Percentiles rank a stretch among this genome's conserved stretches.
Conservation (phyloP, 164 flowering plant genomes). For the Houttuynia cordata region DNA sequence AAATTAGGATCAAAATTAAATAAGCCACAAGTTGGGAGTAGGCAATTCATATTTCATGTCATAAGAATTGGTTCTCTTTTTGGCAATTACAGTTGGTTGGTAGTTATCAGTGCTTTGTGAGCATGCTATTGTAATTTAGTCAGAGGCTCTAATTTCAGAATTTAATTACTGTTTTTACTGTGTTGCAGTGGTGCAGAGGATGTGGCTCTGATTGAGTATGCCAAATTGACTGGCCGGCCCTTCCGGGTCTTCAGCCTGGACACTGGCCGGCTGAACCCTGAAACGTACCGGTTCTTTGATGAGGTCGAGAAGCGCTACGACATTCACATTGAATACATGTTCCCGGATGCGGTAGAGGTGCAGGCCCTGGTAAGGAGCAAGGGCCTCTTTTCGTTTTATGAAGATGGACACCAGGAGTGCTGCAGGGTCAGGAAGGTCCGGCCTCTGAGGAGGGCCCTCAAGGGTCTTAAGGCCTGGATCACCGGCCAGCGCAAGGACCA, state of each 20-base stretch:
- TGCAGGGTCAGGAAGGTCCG: slow-evolving; percentile 93
- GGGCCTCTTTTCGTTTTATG: slow-evolving; percentile 85
- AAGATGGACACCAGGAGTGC: slow-evolving; percentile 97
- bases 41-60: too few species aligned
- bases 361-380: slow-evolving; percentile 79
- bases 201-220: slow-evolving; percentile 90
- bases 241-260: slow-evolving; percentile 91
- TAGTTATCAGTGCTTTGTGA: too few species aligned
- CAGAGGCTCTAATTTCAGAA: too few species aligned
- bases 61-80: too few species aligned
- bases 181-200: slow-evolving; percentile 97
- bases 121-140: too few species aligned
- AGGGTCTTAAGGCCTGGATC: slow-evolving; percentile 91
- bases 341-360: slow-evolving; percentile 92
- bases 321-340: slow-evolving; percentile 85
- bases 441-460: slow-evolving; percentile 80
- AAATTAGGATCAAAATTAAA: too few species aligned
- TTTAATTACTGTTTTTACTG: too few species aligned
- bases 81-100: too few species aligned
- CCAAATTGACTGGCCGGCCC: slow-evolving; percentile 76
- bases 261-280: slow-evolving; percentile 89
- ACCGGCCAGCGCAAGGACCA: slow-evolving; percentile 83
- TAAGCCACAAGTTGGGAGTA: too few species aligned
- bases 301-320: slow-evolving; percentile 74
- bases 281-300: slow-evolving; percentile 70